Base-by-base conservation (phyloP, 2,329 filamentous ascomycete species). In the Fusarium continuum region DNA sequence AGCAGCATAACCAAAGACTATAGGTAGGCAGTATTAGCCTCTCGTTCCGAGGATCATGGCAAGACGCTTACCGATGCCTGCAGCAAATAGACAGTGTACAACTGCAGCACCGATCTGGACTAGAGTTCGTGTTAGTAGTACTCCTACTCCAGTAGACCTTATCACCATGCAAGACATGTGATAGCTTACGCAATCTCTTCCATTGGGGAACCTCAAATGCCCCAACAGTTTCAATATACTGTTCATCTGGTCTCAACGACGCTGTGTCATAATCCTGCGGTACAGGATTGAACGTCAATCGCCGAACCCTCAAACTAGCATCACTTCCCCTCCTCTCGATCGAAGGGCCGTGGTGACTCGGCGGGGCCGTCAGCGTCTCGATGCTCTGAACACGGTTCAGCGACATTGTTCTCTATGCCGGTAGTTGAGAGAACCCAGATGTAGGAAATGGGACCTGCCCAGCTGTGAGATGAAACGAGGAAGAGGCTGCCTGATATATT, bases 1-100 rank as follows among this genome's bases (percentile, higher is more conserved):
- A 11, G 92, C 91, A 13, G 92, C 92, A 75, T 92, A 96, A 28
- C 92, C 92, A 76, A 95, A 95, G 16, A 95, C 87, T 66, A 26
- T 16, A n/a, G n/a, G n/a, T n/a, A n/a, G n/a, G 32, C 7, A 36
- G 9, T 8, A 14, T 58, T 22, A 55, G 36, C 13, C 29, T 16
- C 16, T 22, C 4, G 5, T 13, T 53, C 6, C 3, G 6, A 34
- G 8, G 5, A n/a, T 4, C 13, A 17, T 13, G 5, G n/a, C 11
- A 31, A 56, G 40, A 17, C 11, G 35, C 48, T 66, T 25, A 22
- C 63, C 63, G 34, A 93, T 81, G 2, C 92, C 93, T 5, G 92
- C 89, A 7, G 91, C 87, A 58, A 96, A 82, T 29, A 93, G 83
- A 75, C 91, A 94, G 32, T 71, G 70, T 23, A 70, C 23, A 20